Percentiles rank a stretch among this genome's conserved stretches.
phyloP scores from a whole-genome alignment of 2,329 filamentous ascomycete genomes.

The Kalaharituber pfeilii region DNA sequence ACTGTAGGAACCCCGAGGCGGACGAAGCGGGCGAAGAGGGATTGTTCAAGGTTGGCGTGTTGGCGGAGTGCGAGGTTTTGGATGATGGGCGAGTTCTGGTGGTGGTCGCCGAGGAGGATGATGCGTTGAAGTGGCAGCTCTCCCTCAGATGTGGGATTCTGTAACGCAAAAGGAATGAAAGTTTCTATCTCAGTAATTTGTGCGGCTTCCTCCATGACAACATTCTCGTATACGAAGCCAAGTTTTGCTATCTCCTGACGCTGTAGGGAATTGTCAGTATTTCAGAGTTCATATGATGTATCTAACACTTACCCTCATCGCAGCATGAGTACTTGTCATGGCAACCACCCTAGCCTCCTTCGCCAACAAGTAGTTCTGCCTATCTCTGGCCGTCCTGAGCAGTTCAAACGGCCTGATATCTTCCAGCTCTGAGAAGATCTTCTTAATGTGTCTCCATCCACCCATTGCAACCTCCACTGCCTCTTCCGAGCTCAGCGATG shows the following conservation, averaged over 20 bases:
- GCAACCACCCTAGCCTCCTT: constrained; percentile 95
- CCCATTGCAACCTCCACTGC: constrained; percentile 61
- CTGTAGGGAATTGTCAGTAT: constrained; percentile 7
- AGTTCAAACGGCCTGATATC: constrained; percentile 94
- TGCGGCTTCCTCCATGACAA: constrained; percentile 95
- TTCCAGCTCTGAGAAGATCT: constrained; percentile 79
- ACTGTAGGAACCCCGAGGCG: constrained; percentile 84
- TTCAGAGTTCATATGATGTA: not conserved
- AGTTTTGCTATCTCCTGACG: constrained; percentile 74
- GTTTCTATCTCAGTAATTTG: constrained; percentile 96
- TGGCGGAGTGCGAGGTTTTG: constrained; percentile 87
- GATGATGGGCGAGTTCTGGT: constrained; percentile 90
- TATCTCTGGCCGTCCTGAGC: constrained; percentile 69
- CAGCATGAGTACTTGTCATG: constrained; percentile 97
- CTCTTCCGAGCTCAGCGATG: constrained; percentile 45
- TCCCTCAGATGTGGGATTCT: constrained; percentile 53
- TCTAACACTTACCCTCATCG: constrained; percentile 44
- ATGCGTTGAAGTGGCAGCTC: constrained; percentile 67
- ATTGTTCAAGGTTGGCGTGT: constrained; percentile 92
- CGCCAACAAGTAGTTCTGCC: constrained; percentile 84
- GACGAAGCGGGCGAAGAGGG: constrained; percentile 77
- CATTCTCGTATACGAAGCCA: constrained; percentile 95
- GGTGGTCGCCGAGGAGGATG: constrained; percentile 84
- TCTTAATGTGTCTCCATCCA: constrained; percentile 74
- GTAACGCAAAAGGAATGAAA: constrained; percentile 87